phyloP scores from a whole-genome alignment of 805 yeast species.

The Candida jianshihensis region DNA sequence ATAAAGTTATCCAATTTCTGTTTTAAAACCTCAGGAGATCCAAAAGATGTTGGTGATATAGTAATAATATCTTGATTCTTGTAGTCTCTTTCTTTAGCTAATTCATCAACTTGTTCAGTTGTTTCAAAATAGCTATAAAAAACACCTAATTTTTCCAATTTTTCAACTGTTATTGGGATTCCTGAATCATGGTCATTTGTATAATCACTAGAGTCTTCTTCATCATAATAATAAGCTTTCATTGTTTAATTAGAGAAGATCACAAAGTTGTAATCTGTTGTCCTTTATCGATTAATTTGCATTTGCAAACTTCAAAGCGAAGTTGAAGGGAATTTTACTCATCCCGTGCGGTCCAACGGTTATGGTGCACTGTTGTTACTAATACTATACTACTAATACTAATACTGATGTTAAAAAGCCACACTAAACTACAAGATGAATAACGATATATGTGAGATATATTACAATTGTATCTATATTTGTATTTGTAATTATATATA shows the following conservation, averaged over 20 bases:
- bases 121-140: conserved; percentile 47
- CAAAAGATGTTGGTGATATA: conserved; percentile 53
- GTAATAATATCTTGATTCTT: conserved; percentile 71
- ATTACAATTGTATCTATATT: no score
- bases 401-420: no score
- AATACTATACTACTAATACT: no score
- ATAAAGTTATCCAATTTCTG: conserved; percentile 65
- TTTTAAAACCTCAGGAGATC: conserved; percentile 56
- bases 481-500: neutral
- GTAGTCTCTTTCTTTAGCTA: conserved; percentile 69
- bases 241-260: conserved; percentile 10
- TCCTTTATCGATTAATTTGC: no score
- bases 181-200: conserved; percentile 75
- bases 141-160: conserved; percentile 60
- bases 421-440: no score
- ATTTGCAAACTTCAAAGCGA: no score
- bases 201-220: conserved; percentile 47
- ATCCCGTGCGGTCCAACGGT: no score
- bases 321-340: no score
- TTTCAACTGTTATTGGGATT: conserved; percentile 37
- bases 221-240: conserved; percentile 61
- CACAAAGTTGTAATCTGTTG: no score
- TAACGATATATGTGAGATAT: no score
- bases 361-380: no score
- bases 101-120: conserved; percentile 46